Evolutionary conservation across 202 grass and related monocot genomes (phyloP).

Genomic region (Setaria viridis): DNA sequence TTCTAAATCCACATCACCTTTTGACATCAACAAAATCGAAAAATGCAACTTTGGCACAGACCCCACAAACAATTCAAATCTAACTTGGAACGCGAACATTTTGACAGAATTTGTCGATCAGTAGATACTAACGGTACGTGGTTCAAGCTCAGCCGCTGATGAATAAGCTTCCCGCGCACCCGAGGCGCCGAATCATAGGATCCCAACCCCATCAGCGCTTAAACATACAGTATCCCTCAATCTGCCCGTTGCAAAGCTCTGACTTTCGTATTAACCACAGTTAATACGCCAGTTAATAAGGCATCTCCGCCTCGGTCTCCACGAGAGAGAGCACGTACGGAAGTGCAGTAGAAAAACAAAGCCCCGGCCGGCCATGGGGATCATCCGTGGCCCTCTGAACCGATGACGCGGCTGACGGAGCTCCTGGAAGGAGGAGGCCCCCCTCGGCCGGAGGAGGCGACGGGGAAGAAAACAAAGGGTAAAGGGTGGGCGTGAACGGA

Average conservation of each 20-base stretch:
- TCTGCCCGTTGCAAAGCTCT: slow-evolving; percentile 28
- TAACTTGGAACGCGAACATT: neutral
- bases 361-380: neutral
- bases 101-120: neutral
- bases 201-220: neutral
- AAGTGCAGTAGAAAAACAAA: neutral
- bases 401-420: neutral
- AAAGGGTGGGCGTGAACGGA: too few relatives aligned
- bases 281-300: neutral
- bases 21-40: neutral
- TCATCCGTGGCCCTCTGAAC: neutral
- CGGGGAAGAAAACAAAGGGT: too few relatives aligned
- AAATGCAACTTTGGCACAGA: neutral
- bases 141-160: neutral
- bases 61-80: neutral
- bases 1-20: neutral
- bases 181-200: neutral
- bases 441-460: too few relatives aligned
- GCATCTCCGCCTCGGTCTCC: slow-evolving; percentile 18
- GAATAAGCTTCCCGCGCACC: neutral
- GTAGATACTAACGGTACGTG: neutral
- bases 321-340: neutral
- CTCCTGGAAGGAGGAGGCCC: too few relatives aligned
- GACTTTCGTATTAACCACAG: neutral
- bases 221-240: neutral